phyloP scores from a whole-genome alignment of 1,139 yeast genomes.

The Groenewaldozyma sp. region DNA sequence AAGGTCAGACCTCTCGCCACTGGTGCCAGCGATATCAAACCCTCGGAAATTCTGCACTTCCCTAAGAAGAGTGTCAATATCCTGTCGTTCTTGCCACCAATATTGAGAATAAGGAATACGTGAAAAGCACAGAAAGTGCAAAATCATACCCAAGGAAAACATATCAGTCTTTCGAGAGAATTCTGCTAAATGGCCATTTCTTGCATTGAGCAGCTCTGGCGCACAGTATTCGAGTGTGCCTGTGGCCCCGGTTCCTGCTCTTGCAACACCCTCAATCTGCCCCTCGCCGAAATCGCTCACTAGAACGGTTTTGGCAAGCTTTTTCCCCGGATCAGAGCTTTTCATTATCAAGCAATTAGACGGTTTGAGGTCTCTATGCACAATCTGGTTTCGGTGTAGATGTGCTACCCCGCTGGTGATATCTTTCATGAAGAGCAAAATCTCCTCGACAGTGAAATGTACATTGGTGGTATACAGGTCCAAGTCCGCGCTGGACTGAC shows the following conservation, averaged over 20 bases:
- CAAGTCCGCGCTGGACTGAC: conserved; percentile 8
- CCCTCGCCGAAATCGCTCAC: conserved; percentile 92
- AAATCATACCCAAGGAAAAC: conserved; percentile 73
- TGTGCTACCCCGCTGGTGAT: conserved; percentile 61
- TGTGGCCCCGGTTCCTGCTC: conserved; percentile 64
- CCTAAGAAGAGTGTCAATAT: conserved; percentile 30
- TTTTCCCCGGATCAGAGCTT: conserved; percentile 15
- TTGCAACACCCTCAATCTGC: conserved; percentile 51
- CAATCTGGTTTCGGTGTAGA: conserved; percentile 62
- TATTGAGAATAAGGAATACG: conserved; percentile 50
- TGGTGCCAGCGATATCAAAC: conserved; percentile 17
- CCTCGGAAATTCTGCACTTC: conserved; percentile 35
- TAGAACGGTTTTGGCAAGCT: conserved; percentile 61
- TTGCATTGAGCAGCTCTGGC: conserved; percentile 54
- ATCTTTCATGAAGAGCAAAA: conserved; percentile 59
- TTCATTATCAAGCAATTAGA: conserved; percentile 59
- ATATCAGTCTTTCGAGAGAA: conserved; percentile 67
- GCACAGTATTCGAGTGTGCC: conserved; percentile 86
- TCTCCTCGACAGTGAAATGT: conserved; percentile 37
- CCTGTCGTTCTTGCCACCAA: conserved; percentile 19
- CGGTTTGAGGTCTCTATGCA: conserved; percentile 83
- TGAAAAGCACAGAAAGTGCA: conserved; percentile 65
- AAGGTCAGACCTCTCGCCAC: conserved; percentile 28
- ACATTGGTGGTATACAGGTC: conserved; percentile 22
- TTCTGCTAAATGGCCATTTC: conserved; percentile 33